Evolutionary conservation across 2,329 filamentous ascomycete genomes (phyloP).

Genomic region (Endothia cerciana): DNA sequence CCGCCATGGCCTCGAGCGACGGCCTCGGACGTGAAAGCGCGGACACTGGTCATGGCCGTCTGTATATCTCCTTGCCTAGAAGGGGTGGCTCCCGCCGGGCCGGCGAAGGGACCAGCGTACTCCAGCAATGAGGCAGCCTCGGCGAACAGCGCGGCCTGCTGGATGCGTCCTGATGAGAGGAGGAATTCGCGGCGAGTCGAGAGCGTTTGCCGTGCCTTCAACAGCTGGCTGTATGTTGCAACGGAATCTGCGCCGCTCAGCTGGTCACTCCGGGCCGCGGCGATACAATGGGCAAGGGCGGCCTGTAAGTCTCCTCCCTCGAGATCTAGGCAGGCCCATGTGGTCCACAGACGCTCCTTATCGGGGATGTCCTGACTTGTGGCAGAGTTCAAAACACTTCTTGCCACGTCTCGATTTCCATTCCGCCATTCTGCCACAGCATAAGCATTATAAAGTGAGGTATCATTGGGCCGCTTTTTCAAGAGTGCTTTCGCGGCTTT

Average conservation of each 20-base stretch:
- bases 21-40: slow-evolving; percentile 48
- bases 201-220: slow-evolving; percentile 60
- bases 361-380: slow-evolving; percentile 54
- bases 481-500: slow-evolving; percentile 75
- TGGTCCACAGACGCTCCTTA: slow-evolving; percentile 55
- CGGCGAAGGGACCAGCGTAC: slow-evolving; percentile 61
- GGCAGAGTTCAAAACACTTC: slow-evolving; percentile 69
- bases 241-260: slow-evolving; percentile 27
- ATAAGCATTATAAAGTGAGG: slow-evolving; percentile 78
- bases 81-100: slow-evolving; percentile 49
- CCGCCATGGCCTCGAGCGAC: slow-evolving; percentile 39
- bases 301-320: slow-evolving; percentile 40
- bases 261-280: background rate
- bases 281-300: slow-evolving; percentile 46
- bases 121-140: slow-evolving; percentile 67
- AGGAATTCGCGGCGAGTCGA: slow-evolving; percentile 57
- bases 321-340: slow-evolving; percentile 72
- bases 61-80: slow-evolving; percentile 58
- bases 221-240: slow-evolving; percentile 40
- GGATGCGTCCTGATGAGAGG: slow-evolving; percentile 52
- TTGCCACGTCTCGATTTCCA: slow-evolving; percentile 60
- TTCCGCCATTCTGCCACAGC: slow-evolving; percentile 70
- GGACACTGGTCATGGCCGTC: slow-evolving; percentile 49
- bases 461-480: slow-evolving; percentile 66
- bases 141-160: slow-evolving; percentile 57